These are phyloP conservation scores for Moniliella sp. DNA, from an alignment of 1,284 basidiomycete species.

Conservation along the genomic window DNA sequence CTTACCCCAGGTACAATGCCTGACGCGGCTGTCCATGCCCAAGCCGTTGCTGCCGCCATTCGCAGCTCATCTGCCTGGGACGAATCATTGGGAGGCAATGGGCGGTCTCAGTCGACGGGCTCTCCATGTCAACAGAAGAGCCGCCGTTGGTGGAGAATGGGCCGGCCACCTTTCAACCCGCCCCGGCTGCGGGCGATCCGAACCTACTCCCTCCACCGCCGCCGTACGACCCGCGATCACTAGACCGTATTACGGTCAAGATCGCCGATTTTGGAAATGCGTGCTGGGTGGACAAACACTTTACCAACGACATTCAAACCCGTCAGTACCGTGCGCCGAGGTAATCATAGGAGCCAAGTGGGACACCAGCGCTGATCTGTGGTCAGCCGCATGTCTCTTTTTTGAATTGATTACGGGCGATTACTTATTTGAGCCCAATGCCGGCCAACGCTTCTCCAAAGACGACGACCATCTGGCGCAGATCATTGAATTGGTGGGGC, in stretches of 20 bases:
- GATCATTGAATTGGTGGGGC: no score
- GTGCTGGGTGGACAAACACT: slow-evolving; percentile 73
- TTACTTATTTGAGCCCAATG: slow-evolving; percentile 68
- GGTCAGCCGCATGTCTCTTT: slow-evolving; percentile 76
- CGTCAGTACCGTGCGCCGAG: slow-evolving; percentile 84
- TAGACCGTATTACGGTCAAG: slow-evolving; percentile 85
- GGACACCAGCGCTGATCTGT: slow-evolving; percentile 81
- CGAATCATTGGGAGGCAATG: no score
- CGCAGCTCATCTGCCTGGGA: no score
- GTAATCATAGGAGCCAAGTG: slow-evolving; percentile 87
- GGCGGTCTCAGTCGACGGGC: no score
- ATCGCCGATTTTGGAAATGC: no score
- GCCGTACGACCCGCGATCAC: slow-evolving; percentile 40
- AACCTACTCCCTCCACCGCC: slow-evolving; percentile 40
- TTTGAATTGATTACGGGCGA: slow-evolving; percentile 69
- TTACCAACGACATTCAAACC: no score
- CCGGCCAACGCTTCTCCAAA: slow-evolving; percentile 58
- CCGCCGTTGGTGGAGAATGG: slow-evolving; percentile 7
- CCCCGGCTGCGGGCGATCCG: slow-evolving; percentile 40
- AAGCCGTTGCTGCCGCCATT: no score
- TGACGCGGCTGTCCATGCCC: no score
- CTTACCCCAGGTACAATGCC: no score
- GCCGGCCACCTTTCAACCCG: slow-evolving; percentile 16
- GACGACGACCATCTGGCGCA: slow-evolving; percentile 96
- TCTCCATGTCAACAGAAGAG: slow-evolving; percentile 1